These are phyloP conservation scores for Pythium periplocum DNA, from an alignment of 352 stramenopile species.

Conservation along the genomic window DNA sequence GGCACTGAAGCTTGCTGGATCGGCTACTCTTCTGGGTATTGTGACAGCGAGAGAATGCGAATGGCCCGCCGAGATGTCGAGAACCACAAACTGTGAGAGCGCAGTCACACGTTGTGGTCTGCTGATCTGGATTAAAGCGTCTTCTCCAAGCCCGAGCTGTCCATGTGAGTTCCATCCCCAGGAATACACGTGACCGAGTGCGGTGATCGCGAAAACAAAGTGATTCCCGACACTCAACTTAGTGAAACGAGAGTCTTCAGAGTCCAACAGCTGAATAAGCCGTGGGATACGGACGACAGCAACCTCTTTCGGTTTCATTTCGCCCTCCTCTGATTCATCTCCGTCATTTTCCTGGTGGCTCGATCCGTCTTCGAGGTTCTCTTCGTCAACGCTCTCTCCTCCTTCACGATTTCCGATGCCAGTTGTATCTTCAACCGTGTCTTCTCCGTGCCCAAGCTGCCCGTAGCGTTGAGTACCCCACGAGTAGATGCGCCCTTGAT, in stretches of 20 bases:
- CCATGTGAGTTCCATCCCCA: constrained; percentile 58
- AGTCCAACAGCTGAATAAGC: not conserved
- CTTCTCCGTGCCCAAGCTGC: constrained; percentile 43
- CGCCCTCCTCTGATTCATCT: constrained; percentile 14
- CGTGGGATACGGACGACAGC: constrained; percentile 6
- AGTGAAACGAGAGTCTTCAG: constrained; percentile 12
- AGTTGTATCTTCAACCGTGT: constrained; percentile 1
- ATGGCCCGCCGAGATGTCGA: constrained; percentile 45
- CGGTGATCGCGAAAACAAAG: constrained; percentile 47
- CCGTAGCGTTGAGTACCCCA: constrained; percentile 56
- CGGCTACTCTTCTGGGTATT: constrained; percentile 1
- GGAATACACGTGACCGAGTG: constrained; percentile 32
- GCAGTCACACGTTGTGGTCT: constrained; percentile 24
- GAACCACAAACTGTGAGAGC: constrained; percentile 20
- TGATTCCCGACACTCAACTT: constrained; percentile 60
- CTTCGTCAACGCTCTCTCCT: constrained; percentile 3
- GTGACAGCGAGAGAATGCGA: constrained; percentile 46
- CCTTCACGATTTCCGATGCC: constrained; percentile 4
- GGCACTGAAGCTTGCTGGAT: constrained; percentile 3
- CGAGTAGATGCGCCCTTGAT: constrained; percentile 36
- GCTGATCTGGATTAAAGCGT: not conserved
- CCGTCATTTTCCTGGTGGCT: constrained; percentile 1
- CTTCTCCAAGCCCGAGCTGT: constrained; percentile 45
- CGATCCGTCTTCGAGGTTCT: not conserved
- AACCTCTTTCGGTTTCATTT: constrained; percentile 13